Percentiles rank a stretch among this genome's conserved stretches.
Evolutionary conservation across 345 rosid genomes (phyloP).

Genomic region (Limnanthes douglasii): DNA sequence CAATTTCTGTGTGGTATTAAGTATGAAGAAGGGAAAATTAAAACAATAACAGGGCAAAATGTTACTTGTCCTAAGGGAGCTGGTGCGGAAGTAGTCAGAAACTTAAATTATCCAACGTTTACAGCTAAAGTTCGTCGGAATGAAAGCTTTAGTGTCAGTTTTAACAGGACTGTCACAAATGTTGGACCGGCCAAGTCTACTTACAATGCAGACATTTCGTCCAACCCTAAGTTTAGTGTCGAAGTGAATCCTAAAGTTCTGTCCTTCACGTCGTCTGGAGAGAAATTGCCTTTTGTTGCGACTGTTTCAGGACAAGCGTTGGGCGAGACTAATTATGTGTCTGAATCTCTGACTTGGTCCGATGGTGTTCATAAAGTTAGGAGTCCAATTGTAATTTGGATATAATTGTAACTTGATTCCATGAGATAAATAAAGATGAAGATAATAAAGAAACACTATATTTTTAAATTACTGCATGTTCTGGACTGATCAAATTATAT

Average conservation of each 20-base stretch:
- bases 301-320: slow-evolving; percentile 9
- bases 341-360: slow-evolving; percentile 20
- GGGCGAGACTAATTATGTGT: background rate
- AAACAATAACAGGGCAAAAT: slow-evolving; percentile 19
- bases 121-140: slow-evolving; percentile 7
- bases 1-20: slow-evolving; percentile 25
- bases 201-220: slow-evolving; percentile 17
- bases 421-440: too few relatives aligned
- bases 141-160: slow-evolving; percentile 10
- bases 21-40: slow-evolving; percentile 6
- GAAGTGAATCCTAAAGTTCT: slow-evolving; percentile 24
- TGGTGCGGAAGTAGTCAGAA: slow-evolving; percentile 8
- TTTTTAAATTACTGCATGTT: too few relatives aligned
- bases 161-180: slow-evolving; percentile 43
- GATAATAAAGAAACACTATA: too few relatives aligned
- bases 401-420: too few relatives aligned
- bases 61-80: slow-evolving; percentile 14
- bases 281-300: slow-evolving; percentile 30
- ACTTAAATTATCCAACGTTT: slow-evolving; percentile 45
- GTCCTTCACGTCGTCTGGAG: slow-evolving; percentile 13
- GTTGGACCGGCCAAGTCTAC: slow-evolving; percentile 26
- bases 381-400: slow-evolving; percentile 22
- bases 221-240: slow-evolving; percentile 6
- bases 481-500: too few relatives aligned
- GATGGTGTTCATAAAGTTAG: slow-evolving; percentile 19